phyloP scores from a whole-genome alignment of 441 rosid species.

The Corymbia citriodora region DNA sequence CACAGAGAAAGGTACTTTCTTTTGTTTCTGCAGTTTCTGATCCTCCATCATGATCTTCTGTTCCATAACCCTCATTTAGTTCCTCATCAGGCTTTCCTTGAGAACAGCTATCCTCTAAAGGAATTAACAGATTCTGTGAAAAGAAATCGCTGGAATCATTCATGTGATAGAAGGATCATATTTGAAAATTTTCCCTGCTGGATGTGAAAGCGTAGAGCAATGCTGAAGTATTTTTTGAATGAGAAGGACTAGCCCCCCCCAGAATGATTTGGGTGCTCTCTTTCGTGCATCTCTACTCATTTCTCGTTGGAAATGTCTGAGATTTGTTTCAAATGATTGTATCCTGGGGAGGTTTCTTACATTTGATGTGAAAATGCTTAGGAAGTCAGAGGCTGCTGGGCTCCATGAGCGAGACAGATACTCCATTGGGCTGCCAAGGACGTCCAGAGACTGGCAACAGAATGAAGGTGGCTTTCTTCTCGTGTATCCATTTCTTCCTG shows the following conservation, averaged over 20 bases:
- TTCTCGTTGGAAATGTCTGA: background rate
- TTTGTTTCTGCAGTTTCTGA: background rate
- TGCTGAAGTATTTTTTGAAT: background rate
- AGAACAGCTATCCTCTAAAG: background rate
- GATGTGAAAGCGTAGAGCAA: background rate
- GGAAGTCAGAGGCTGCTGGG: conserved; percentile 14
- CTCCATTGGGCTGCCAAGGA: conserved; percentile 14
- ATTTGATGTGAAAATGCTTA: conserved; percentile 7
- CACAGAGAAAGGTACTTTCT: background rate
- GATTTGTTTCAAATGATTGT: background rate
- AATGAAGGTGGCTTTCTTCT: background rate
- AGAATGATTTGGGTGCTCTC: background rate
- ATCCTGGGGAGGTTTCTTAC: background rate
- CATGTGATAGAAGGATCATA: background rate
- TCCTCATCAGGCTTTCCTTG: background rate
- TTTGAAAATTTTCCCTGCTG: background rate
- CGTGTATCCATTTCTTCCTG: background rate
- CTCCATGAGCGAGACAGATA: conserved; percentile 18
- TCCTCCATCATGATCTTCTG: background rate
- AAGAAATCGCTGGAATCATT: background rate
- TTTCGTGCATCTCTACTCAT: background rate
- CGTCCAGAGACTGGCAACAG: background rate
- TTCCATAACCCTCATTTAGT: background rate
- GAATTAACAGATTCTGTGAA: conserved; percentile 2
- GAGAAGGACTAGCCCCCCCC: background rate